Conservation (phyloP, 345 rosid species). For the Ricinus communis region DNA sequence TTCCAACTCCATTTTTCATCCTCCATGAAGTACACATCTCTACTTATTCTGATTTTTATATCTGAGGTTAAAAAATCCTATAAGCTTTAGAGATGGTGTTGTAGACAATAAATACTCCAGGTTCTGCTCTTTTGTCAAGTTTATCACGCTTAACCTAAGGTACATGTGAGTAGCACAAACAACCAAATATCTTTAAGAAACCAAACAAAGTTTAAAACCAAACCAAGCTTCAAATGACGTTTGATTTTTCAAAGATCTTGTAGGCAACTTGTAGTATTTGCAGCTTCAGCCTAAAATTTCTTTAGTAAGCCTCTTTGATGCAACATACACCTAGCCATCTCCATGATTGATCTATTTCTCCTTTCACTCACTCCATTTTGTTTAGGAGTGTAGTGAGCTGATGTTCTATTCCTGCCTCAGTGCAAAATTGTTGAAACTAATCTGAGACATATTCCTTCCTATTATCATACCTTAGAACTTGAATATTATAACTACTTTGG, state of each 20-base stretch:
- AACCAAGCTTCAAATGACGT: background rate
- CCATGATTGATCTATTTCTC: background rate
- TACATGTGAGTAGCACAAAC: background rate
- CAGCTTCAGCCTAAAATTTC: background rate
- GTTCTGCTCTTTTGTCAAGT: background rate
- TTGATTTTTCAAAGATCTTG: background rate
- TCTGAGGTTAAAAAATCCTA: background rate
- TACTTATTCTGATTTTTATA: background rate
- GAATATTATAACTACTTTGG: background rate
- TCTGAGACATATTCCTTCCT: background rate
- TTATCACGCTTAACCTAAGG: background rate
- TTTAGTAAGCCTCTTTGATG: background rate
- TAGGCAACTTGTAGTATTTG: background rate
- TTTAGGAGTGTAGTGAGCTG: background rate
- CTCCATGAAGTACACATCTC: background rate
- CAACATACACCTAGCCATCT: background rate
- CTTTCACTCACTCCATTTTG: background rate
- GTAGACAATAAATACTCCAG: background rate
- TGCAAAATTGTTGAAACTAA: background rate
- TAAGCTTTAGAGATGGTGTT: background rate
- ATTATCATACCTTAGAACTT: background rate
- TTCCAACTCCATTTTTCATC: background rate
- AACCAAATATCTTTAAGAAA: background rate
- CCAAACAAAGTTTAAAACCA: too few relatives aligned
- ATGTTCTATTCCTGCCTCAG: constrained; percentile 2